Base-by-base conservation (phyloP, 2,329 filamentous ascomycete genomes). In the Byssoonygena ceratinophila region DNA sequence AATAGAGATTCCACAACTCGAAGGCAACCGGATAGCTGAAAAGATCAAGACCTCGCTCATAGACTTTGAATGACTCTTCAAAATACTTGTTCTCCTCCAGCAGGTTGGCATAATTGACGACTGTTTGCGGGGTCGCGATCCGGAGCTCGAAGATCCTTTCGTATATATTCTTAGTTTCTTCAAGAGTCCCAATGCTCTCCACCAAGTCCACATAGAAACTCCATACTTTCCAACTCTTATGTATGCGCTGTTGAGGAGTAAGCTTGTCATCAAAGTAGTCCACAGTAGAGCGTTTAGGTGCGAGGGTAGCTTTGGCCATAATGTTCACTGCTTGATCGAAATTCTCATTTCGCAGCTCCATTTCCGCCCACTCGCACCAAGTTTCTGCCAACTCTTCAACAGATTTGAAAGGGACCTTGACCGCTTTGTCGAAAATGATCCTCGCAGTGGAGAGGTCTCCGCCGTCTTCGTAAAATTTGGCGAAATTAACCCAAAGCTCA, bases 141-240 rank as follows among this genome's bases (percentile, higher is more conserved):
- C 91, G 87, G 55, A 98, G 82, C 70, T 98, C 94, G 66, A 98
- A 98, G 62, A 98, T 97, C 52, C 92, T 80, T 67, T 98, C 92
- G 68, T 98, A 98, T 1, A 97, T 84, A 66, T 88, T 91, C 66
- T 82, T 87, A 0, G 91, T 96, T 69, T 97, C 91, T 20, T 95
- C 89, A 14, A 98, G 71, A 0, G 85, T 87, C 56, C 86, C 84
- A 29, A 96, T 90, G 67, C 89, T 95, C 68, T 98, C 92, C 2
- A 98, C 90, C 1, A 98, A 79, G 66, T 98, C 92, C 37, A 98
- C 90, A 62, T 98, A 98, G 74, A 98, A 98, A 70, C 89, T 95
- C 92, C 92, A 98, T 9, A 98, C 73, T 68, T 97, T 98, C 92
- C 92, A 98, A 66, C 88, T 95, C 76, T 98, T 98, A 73, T 98